phyloP scores from a whole-genome alignment of 805 yeast genomes.

The Wickerhamomyces bisporus region DNA sequence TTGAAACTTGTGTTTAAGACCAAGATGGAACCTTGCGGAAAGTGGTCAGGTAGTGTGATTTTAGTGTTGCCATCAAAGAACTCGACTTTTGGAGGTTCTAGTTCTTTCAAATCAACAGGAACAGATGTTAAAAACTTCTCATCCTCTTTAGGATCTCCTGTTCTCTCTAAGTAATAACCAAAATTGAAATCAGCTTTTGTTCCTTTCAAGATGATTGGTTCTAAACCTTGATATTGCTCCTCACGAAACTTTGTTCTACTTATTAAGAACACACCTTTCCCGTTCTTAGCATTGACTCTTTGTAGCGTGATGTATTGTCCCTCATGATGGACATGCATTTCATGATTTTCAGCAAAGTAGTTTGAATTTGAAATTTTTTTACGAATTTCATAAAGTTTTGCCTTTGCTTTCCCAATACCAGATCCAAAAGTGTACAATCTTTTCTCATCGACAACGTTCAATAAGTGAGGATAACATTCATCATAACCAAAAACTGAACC shows the following conservation, averaged over 20 bases:
- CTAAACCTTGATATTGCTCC: slow-evolving; percentile 43
- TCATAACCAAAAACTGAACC: slow-evolving; percentile 95
- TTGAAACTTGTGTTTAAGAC: slow-evolving; percentile 68
- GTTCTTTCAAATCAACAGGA: slow-evolving; percentile 53
- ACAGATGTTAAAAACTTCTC: slow-evolving; percentile 51
- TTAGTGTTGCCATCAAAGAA: slow-evolving; percentile 42
- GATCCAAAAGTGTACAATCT: slow-evolving; percentile 49
- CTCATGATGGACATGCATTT: slow-evolving; percentile 91
- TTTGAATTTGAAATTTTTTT: slow-evolving; percentile 47
- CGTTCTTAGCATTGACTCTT: slow-evolving; percentile 75
- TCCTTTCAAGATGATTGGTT: slow-evolving; percentile 57
- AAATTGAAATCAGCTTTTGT: slow-evolving; percentile 53
- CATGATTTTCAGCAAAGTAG: slow-evolving; percentile 54
- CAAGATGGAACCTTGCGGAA: slow-evolving; percentile 90
- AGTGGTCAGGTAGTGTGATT: slow-evolving; percentile 53
- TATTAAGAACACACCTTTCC: slow-evolving; percentile 82
- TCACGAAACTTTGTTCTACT: slow-evolving; percentile 74
- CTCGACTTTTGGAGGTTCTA: slow-evolving; percentile 46
- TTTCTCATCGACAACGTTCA: slow-evolving; percentile 75
- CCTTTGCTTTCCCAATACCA: slow-evolving; percentile 79
- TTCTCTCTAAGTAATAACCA: slow-evolving; percentile 49
- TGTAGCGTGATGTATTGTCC: slow-evolving; percentile 91
- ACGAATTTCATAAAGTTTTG: slow-evolving; percentile 52
- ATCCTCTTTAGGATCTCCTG: slow-evolving; percentile 41
- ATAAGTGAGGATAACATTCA: slow-evolving; percentile 77